A percentile compares a stretch with the other conserved stretches of the same genome.
These are phyloP conservation scores for Adansonia grandidieri DNA, from an alignment of 441 rosid species.

Conservation along the genomic window DNA sequence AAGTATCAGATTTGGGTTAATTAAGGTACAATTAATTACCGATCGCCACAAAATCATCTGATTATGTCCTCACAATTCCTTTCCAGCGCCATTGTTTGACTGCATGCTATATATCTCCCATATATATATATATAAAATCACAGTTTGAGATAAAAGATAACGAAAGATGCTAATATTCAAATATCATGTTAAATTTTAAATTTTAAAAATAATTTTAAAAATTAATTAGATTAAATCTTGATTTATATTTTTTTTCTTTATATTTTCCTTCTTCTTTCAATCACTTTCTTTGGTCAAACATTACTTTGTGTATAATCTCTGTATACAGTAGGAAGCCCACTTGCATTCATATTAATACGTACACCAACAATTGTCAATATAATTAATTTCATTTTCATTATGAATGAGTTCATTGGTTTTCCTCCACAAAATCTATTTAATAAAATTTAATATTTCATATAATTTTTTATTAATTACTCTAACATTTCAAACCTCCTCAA, in stretches of 20 bases:
- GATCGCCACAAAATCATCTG: not conserved
- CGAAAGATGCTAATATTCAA: no score
- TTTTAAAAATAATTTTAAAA: no score
- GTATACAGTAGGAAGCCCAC: not conserved
- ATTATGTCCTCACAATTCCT: slow-evolving; percentile 4
- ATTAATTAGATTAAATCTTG: no score
- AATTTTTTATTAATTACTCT: not conserved
- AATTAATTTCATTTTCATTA: not conserved
- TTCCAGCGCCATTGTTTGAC: slow-evolving; percentile 9
- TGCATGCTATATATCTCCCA: not conserved
- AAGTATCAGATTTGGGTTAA: slow-evolving; percentile 26
- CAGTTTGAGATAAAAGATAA: no score
- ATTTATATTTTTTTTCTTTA: not conserved
- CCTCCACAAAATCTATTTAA: not conserved
- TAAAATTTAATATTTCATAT: not conserved
- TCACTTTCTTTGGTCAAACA: slow-evolving; percentile 18
- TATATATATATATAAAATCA: no score
- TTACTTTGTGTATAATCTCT: not conserved
- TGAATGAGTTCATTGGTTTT: not conserved
- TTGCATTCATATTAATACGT: not conserved
- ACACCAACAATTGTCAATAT: not conserved
- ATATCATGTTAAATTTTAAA: no score
- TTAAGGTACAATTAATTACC: not conserved
- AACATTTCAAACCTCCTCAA: not conserved
- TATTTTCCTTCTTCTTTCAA: not conserved